Base-by-base conservation (phyloP, 345 rosid genomes). In the Corchorus capsularis region DNA sequence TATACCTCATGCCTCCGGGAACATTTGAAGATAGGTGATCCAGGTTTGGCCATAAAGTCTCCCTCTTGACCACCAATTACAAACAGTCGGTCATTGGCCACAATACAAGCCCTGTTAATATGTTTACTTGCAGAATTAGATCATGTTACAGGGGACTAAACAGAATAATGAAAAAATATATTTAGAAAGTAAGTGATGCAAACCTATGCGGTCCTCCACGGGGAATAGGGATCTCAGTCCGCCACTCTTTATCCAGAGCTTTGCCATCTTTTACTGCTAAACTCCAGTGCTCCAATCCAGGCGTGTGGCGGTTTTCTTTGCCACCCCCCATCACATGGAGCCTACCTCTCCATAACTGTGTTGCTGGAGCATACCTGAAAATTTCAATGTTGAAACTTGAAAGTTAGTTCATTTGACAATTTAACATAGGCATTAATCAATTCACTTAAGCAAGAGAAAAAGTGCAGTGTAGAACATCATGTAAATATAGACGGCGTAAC, bases 161-260 rank as follows among this genome's bases (percentile, higher is more conserved):
- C 20, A 15, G 34, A 6, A 17, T 32, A 5, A 63, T 22, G 67
- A 17, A 35, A 15, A 41, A 14, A 64, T 43, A 35, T 50, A 6
- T 14, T n/a, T 63, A 39, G 49, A 7, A 52, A 20, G 62, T 61
- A 59, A 76, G 61, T 19, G 3, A 19, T n/a, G 14, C 1, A 78
- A 22, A 94, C 97, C 95, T 89, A 82, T 94, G 97, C 2, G 97
- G 98, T 74, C 98, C 97, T 62, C 98, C 98, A 50, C 91, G 89
- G 41, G 98, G 97, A 68, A 94, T 90, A 2, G 89, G 94, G 19
- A 87, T 74, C 83, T 93, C 95, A 16, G 74, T 75, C 8, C 76
- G 81, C 97, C 98, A 94, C 41, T 84, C 62, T 70, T 86, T 82
- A 55, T 91, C 97, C 17, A 89, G 69, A 41, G 89, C 88, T 79